Base-by-base conservation (phyloP, 2,329 filamentous ascomycete genomes). In the Aureobasidium sp. region DNA sequence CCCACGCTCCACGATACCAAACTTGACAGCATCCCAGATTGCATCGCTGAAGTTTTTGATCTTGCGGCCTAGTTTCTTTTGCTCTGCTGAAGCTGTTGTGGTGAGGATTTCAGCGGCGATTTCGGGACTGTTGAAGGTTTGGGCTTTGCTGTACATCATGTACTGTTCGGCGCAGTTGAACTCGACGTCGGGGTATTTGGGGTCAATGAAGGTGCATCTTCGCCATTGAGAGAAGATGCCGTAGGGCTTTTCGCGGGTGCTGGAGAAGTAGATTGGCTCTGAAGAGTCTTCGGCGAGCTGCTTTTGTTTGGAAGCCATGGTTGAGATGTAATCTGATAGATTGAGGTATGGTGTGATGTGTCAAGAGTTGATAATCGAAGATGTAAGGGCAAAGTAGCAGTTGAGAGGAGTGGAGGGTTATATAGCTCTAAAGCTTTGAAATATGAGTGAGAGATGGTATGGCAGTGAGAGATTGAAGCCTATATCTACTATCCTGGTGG, bases 171-270 rank as follows among this genome's bases (percentile, higher is more conserved):
- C 51, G 32, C 27, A 30, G 32, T 32, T 32, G 58, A 61, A 61
- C 10, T 16, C 32, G 37, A 53, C 9, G 30, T 36, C 13, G 1
- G 44, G 29, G 21, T 44, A 30, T 5, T 36, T 36, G 1, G 48
- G 48, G 36, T 61, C 58, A 25, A 30, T 39, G 48, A 61, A 53
- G 36, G 27, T 11, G 39, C n/a, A 25, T 29, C 30, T 36, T 68
- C 82, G 85, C 84, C 84, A 88, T 72, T 88, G 85, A 0, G 80
- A 84, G n/a, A 88, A 76, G 72, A 79, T 85, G 44, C 82, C 83
- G 36, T 79, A 74, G 3, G 72, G 68, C 1, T 72, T 65, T 61
- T 83, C 77, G 14, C 75, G 75, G 49, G 71, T 69, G 45, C 70
- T 67, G 72, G 71, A 75, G 70, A 75, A 76, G 64, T 66, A 75